Conservation (phyloP, 768 basidiomycete species). For the Chiua virens region DNA sequence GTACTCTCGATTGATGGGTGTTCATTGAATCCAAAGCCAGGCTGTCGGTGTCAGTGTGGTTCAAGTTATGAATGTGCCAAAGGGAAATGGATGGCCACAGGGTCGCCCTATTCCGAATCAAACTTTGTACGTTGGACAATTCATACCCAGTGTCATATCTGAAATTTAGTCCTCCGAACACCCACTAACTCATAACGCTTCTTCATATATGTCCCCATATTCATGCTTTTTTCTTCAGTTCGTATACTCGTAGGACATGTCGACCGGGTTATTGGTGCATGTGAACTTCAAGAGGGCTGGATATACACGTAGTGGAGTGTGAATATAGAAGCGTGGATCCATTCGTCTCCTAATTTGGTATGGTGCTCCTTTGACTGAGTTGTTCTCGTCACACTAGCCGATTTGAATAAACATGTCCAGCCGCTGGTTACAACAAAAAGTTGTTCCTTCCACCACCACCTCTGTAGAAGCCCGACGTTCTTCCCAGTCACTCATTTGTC, state of each 20-base stretch:
- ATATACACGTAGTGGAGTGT: too few relatives aligned
- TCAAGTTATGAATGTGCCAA: too few relatives aligned
- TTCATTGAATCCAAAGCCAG: too few relatives aligned
- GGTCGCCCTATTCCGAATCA: conserved; percentile 42
- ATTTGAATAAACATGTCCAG: conserved; percentile 14
- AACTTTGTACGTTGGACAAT: conserved; percentile 29
- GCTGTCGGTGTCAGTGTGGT: too few relatives aligned
- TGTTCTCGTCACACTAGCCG: conserved; percentile 23
- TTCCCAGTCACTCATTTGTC: conserved; percentile 24
- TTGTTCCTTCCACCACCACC: conserved; percentile 1
- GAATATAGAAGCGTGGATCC: neutral
- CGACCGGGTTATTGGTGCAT: conserved; percentile 9
- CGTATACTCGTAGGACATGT: conserved; percentile 17
- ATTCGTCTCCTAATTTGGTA: neutral
- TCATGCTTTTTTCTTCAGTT: too few relatives aligned
- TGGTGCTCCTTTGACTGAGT: neutral
- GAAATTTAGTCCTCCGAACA: too few relatives aligned
- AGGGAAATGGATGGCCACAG: conserved; percentile 39
- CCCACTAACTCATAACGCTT: too few relatives aligned
- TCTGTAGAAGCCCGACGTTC: conserved; percentile 8
- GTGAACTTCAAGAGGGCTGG: too few relatives aligned
- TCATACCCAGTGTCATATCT: conserved; percentile 7
- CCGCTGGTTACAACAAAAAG: neutral
- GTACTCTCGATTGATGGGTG: too few relatives aligned
- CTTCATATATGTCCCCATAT: too few relatives aligned